Base-by-base conservation (phyloP, 2,329 filamentous ascomycete genomes). In the Basipetospora chlamydospora region DNA sequence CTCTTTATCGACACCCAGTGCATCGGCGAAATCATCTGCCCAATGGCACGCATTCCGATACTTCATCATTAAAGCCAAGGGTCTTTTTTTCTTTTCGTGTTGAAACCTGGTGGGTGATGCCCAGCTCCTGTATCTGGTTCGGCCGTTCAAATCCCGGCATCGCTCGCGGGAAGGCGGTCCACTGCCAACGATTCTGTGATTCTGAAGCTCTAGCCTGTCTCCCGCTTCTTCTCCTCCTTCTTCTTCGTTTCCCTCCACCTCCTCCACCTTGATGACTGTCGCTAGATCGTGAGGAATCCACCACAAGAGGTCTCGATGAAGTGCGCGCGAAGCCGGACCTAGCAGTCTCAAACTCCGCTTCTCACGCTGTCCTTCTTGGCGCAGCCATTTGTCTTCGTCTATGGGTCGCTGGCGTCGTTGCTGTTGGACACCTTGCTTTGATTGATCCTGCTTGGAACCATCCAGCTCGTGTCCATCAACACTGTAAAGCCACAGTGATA, bases 401-500 rank as follows among this genome's bases (percentile, higher is more conserved):
- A 26, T 35, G 12, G 7, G 20, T 21, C 7, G 17, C n/a, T 18
- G 28, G 17, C 5, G 6, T 30, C 28, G 12, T 11, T 6, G 11
- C 6, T 6, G 22, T 8, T 11, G n/a, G 28, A 28, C 6, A 9
- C 6, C 12, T n/a, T 11, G 8, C 26, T 29, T 29, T 15, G 13
- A 4, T 31, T 17, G 16, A 5, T 6, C 13, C 15, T 18, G 10
- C 10, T 18, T 11, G 29, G 13, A 15, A 11, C 29, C 10, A 16
- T 20, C 33, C 8, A 29, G 42, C 40, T 41, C 35, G 4, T 3
- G n/a, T 25, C 40, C 13, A 13, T 38, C 11, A 16, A 43, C 40
- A 9, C 41, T 43, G 41, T 45, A 53, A 1, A 52, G 9, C 51
- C 52, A 54, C 4, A 54, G 34, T 1, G 52, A 55, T 12, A 55